Percentiles rank a stretch among this genome's conserved stretches.
phyloP scores from a whole-genome alignment of 495 filamentous ascomycete genomes.

The Podospora pseudoanserina region DNA sequence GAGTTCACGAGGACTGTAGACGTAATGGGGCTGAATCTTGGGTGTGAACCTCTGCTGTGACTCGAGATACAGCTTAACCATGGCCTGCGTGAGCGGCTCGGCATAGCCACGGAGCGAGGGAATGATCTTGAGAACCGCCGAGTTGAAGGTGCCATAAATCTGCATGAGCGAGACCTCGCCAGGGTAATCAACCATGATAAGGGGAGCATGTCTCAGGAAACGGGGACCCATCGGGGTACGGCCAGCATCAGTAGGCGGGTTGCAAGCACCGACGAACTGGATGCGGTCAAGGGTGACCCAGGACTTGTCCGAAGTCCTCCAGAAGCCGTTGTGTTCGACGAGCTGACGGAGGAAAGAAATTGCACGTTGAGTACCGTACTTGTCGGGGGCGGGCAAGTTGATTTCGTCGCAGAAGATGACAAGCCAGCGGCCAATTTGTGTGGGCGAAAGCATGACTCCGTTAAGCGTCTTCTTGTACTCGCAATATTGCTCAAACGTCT shows the following conservation, averaged over 20 bases:
- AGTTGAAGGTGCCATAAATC: conserved; percentile 99
- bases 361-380: conserved; percentile 93
- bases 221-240: conserved; percentile 89
- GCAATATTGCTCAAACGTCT: conserved; percentile 99
- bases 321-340: conserved; percentile 98
- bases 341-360: conserved; percentile 96
- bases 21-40: conserved; percentile 95
- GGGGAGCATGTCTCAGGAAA: conserved; percentile 90
- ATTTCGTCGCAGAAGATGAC: conserved; percentile 99
- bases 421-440: conserved; percentile 94
- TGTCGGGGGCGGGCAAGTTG: conserved; percentile 97
- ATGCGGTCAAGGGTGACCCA: conserved; percentile 98
- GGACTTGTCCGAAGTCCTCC: conserved; percentile 93
- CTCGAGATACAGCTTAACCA: conserved; percentile 94
- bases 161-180: conserved; percentile 90
- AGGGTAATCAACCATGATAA: conserved; percentile 99
- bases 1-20: conserved; percentile 97
- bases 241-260: conserved; percentile 97
- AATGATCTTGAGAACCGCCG: conserved; percentile 91
- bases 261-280: conserved; percentile 98
- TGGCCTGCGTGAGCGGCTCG: conserved; percentile 90
- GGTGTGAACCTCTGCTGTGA: conserved; percentile 92
- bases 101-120: conserved; percentile 92
- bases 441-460: conserved; percentile 91
- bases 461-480: conserved; percentile 98